These are phyloP conservation scores for Beauveria scarabaeidicola DNA, from an alignment of 2,329 filamentous ascomycete genomes.

Conservation along the genomic window DNA sequence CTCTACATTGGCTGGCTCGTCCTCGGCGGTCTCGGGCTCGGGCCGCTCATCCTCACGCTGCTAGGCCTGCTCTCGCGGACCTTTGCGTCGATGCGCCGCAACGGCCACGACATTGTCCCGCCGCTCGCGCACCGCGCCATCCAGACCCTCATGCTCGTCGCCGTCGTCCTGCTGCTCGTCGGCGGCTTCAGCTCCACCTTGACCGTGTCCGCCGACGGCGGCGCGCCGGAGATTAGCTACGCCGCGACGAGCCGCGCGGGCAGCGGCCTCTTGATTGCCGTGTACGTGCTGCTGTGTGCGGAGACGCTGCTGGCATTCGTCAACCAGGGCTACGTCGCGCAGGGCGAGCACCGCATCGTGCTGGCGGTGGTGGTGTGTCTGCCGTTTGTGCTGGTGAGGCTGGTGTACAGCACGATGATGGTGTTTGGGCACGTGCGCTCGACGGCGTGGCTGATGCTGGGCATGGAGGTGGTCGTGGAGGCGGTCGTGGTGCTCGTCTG, in stretches of 20 bases:
- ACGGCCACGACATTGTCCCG: constrained; percentile 20
- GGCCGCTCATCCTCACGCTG: constrained; percentile 38
- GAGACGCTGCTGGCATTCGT: constrained; percentile 30
- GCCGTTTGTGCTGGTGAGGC: constrained; percentile 26
- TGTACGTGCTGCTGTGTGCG: constrained; percentile 33
- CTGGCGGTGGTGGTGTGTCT: constrained; percentile 29
- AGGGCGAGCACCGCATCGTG: constrained; percentile 48
- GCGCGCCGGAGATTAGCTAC: constrained; percentile 20
- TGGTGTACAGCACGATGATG: constrained; percentile 22
- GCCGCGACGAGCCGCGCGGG: constrained; percentile 21
- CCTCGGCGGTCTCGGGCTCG: constrained; percentile 26
- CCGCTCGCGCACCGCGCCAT: constrained; percentile 27
- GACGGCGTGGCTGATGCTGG: constrained; percentile 24
- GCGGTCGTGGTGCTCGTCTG: constrained; percentile 24
- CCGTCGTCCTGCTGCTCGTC: constrained; percentile 25
- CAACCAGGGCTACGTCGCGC: constrained; percentile 29
- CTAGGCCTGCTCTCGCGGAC: constrained; percentile 24
- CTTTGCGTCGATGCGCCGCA: constrained; percentile 40
- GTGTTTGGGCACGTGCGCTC: constrained; percentile 21
- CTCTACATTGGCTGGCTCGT: constrained; percentile 27
- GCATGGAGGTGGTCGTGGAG: constrained; percentile 26
- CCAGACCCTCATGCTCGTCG: constrained; percentile 34
- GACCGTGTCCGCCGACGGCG: constrained; percentile 17
- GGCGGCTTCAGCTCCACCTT: constrained; percentile 20
- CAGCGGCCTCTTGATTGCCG: constrained; percentile 23